These are phyloP conservation scores for Magnusiomyces ingens DNA, from an alignment of 1,139 yeast species.

Conservation along the genomic window DNA sequence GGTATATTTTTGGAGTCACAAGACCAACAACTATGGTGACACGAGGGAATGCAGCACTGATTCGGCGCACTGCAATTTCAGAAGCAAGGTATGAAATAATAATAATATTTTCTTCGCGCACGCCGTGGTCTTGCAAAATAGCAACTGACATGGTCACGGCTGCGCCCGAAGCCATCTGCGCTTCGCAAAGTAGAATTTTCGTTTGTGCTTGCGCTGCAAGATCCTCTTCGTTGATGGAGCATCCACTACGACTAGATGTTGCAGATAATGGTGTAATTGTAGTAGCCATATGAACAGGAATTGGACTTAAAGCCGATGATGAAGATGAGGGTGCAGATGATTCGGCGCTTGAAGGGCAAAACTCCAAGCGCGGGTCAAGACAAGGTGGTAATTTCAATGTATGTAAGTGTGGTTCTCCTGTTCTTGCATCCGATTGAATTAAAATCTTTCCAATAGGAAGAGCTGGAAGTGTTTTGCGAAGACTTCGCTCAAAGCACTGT, in stretches of 20 bases:
- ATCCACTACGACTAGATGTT: no score
- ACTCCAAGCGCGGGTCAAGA: conserved; percentile 22
- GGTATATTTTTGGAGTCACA: conserved; percentile 40
- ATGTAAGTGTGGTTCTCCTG: conserved; percentile 93
- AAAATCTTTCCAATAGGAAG: conserved; percentile 70
- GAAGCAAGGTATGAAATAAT: conserved; percentile 72
- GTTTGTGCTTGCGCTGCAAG: conserved; percentile 24
- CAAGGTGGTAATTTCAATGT: conserved; percentile 53
- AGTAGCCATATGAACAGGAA: no score
- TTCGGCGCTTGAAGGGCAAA: no score
- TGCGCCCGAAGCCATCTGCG: conserved; percentile 87
- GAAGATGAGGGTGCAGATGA: no score
- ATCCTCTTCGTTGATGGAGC: conserved; percentile 15
- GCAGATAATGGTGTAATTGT: no score
- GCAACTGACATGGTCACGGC: conserved; percentile 93
- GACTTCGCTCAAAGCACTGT: conserved; percentile 77
- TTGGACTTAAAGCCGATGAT: no score
- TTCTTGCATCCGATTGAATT: conserved; percentile 77
- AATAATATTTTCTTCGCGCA: conserved; percentile 54
- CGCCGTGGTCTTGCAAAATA: conserved; percentile 75
- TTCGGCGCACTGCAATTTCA: conserved; percentile 70
- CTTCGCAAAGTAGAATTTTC: conserved; percentile 67
- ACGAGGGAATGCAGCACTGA: conserved; percentile 63
- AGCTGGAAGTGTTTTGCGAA: conserved; percentile 70
- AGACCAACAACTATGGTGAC: conserved; percentile 67